Conservation (phyloP, 345 rosid species). For the Hibiscus trionum region DNA sequence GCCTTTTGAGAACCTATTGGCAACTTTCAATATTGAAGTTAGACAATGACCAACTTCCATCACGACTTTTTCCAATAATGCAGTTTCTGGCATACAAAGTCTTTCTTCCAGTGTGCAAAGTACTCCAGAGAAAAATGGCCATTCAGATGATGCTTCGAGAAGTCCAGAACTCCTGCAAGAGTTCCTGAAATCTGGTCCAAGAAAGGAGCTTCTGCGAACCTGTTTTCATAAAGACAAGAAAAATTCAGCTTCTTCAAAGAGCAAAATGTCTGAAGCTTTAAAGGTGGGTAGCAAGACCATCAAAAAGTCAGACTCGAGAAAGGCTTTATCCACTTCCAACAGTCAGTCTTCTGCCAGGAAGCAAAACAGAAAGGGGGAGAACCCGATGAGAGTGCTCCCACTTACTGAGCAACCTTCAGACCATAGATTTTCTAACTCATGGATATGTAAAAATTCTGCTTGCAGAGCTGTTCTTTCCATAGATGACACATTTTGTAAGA, state of each 20-base stretch:
- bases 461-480: conserved; percentile 53
- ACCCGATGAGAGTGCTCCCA: conserved; percentile 31
- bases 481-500: conserved; percentile 76
- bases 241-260: conserved; percentile 44
- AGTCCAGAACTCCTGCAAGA: conserved; percentile 53
- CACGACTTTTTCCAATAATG: background rate
- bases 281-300: conserved; percentile 35
- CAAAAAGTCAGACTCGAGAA: conserved; percentile 65
- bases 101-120: conserved; percentile 56
- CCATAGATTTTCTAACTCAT: conserved; percentile 40
- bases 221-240: conserved; percentile 47
- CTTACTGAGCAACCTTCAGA: conserved; percentile 33
- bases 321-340: conserved; percentile 19
- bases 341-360: conserved; percentile 42
- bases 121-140: conserved; percentile 49
- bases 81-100: conserved; percentile 48
- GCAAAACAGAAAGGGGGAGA: conserved; percentile 62
- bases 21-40: background rate
- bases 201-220: conserved; percentile 40
- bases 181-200: conserved; percentile 45
- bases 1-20: background rate
- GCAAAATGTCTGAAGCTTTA: conserved; percentile 52
- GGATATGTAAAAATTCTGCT: conserved; percentile 69
- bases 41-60: background rate
- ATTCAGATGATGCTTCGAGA: conserved; percentile 52